Percentiles rank a stretch among this genome's conserved stretches.
Evolutionary conservation across 257 asterid species (phyloP).

Genomic region (Capsicum baccatum): DNA sequence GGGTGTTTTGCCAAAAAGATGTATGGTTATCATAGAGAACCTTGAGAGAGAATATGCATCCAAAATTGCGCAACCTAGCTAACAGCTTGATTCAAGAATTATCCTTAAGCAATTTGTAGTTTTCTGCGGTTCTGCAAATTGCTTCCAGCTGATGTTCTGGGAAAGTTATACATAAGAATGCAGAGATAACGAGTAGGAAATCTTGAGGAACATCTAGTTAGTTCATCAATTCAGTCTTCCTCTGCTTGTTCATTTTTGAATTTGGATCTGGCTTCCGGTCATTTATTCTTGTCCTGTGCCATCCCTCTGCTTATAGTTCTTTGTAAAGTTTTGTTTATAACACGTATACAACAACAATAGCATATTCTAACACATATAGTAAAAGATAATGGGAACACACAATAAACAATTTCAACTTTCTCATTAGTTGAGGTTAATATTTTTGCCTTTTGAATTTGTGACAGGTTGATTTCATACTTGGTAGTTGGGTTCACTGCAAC

Average conservation of each 20-base stretch:
- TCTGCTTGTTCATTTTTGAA: neutral
- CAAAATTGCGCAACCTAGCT: neutral
- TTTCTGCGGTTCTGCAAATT: too few relatives aligned
- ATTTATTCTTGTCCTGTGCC: neutral
- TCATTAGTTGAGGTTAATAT: neutral
- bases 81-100: neutral
- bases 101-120: neutral
- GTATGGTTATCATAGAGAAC: neutral
- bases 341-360: too few relatives aligned
- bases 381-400: neutral
- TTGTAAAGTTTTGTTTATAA: neutral
- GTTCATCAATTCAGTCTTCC: neutral
- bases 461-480: conserved; percentile 84
- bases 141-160: neutral
- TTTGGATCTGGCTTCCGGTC: neutral
- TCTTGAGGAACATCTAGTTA: neutral
- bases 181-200: neutral
- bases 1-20: neutral
- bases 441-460: conserved; percentile 31
- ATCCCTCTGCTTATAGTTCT: neutral
- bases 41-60: neutral
- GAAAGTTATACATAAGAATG: neutral
- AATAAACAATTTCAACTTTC: neutral
- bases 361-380: neutral
- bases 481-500: conserved; percentile 83